A percentile compares a stretch with the other conserved stretches of the same genome.
phyloP scores from a whole-genome alignment of 768 basidiomycete genomes.

The Exsudoporus frostii region DNA sequence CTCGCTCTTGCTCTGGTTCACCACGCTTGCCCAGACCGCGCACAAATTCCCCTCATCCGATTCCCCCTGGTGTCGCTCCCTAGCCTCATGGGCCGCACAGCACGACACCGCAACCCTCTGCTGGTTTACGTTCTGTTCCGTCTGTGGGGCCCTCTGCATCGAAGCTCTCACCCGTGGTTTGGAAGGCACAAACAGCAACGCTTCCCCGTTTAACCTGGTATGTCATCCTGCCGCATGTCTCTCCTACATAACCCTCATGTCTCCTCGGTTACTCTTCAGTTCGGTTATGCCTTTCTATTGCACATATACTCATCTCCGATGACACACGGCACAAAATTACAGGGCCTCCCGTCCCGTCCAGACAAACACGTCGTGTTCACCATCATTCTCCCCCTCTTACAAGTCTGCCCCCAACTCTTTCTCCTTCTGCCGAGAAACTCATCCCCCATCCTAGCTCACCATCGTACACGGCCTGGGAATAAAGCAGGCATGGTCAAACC shows the following conservation, averaged over 20 bases:
- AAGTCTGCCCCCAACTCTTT: conserved; percentile 40
- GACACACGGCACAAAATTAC: conserved; percentile 44
- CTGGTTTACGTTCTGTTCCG: conserved; percentile 70
- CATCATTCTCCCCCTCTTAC: conserved; percentile 68
- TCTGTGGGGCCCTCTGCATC: conserved; percentile 61
- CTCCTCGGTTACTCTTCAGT: conserved; percentile 35
- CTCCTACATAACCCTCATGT: background rate
- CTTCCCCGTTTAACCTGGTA: conserved; percentile 72
- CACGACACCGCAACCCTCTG: conserved; percentile 63
- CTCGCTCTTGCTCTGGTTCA: conserved; percentile 54
- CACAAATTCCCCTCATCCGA: conserved; percentile 37
- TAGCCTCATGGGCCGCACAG: conserved; percentile 45
- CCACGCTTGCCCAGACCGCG: conserved; percentile 58
- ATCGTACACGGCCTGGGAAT: conserved; percentile 67
- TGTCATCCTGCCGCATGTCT: conserved; percentile 25
- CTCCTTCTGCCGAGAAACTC: background rate
- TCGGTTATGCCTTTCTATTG: conserved; percentile 74
- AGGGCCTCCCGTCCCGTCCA: conserved; percentile 55
- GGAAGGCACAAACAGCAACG: conserved; percentile 55
- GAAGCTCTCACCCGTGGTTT: conserved; percentile 67
- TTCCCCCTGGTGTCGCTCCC: conserved; percentile 29
- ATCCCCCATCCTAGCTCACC: conserved; percentile 41
- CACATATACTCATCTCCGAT: conserved; percentile 70
- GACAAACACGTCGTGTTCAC: conserved; percentile 73
- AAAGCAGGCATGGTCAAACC: conserved; percentile 57